These are phyloP conservation scores for Macrophomina pseudophaseolina DNA, from an alignment of 2,329 filamentous ascomycete species.

Conservation along the genomic window DNA sequence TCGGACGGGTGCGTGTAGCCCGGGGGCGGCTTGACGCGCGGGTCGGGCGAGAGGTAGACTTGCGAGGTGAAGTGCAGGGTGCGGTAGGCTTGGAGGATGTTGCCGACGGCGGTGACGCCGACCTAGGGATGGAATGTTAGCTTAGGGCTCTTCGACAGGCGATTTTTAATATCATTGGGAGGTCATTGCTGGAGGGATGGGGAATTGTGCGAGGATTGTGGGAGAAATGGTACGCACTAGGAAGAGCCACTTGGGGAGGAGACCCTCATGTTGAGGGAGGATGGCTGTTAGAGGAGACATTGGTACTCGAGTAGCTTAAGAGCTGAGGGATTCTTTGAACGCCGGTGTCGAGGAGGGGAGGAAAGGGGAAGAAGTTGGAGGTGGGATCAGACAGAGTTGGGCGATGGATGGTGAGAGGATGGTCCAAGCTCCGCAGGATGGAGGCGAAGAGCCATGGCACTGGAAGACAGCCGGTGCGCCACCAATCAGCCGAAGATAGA, in stretches of 20 bases:
- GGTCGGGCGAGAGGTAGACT: conserved; percentile 74
- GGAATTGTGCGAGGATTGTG: background rate
- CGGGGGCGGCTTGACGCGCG: conserved; percentile 51
- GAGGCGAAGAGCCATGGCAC: background rate
- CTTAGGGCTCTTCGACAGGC: background rate
- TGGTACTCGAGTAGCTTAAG: background rate
- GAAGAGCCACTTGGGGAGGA: conserved; percentile 69
- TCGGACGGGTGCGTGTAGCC: conserved; percentile 45
- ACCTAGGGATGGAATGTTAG: conserved; percentile 60
- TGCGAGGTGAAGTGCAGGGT: conserved; percentile 83
- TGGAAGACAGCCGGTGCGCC: background rate
- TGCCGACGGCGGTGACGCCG: conserved; percentile 79
- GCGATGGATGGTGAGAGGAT: conserved; percentile 18
- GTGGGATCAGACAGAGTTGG: background rate
- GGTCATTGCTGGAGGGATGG: background rate
- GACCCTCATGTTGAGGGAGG: conserved; percentile 54
- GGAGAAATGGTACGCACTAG: conserved; percentile 53
- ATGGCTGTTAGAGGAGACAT: conserved; percentile 46
- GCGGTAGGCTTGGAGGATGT: conserved; percentile 81
- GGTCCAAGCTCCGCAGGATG: conserved; percentile 19
- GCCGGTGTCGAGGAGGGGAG: background rate
- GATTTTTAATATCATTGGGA: background rate
- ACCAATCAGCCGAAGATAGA: no score
- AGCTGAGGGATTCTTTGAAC: background rate
- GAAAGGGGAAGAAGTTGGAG: background rate